These are phyloP conservation scores for Pythium pyrilobum DNA, from an alignment of 352 stramenopile genomes.

Conservation along the genomic window DNA sequence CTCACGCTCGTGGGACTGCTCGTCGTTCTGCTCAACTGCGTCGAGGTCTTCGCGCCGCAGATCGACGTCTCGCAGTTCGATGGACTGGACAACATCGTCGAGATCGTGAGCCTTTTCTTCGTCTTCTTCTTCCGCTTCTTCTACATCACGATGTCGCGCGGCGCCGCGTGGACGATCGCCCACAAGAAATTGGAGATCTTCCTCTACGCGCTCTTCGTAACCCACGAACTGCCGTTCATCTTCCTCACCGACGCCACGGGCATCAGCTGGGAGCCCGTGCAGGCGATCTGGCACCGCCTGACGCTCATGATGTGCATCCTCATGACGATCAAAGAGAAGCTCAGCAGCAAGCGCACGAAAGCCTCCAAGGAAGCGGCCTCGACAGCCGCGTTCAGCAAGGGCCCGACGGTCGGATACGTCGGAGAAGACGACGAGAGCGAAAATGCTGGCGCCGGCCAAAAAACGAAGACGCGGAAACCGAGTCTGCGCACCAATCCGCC, in stretches of 20 bases:
- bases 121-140: slow-evolving; percentile 27
- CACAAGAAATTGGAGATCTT: slow-evolving; percentile 18
- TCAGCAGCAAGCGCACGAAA: background rate
- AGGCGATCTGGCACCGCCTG: slow-evolving; percentile 31
- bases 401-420: background rate
- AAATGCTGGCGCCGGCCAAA: background rate
- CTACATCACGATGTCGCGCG: slow-evolving; percentile 20
- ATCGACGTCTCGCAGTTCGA: slow-evolving; percentile 1
- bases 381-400: background rate
- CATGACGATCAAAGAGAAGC: slow-evolving; percentile 18
- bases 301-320: slow-evolving; percentile 30
- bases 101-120: slow-evolving; percentile 12
- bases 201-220: slow-evolving; percentile 20
- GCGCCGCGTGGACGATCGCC: slow-evolving; percentile 4
- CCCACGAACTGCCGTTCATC: slow-evolving; percentile 24
- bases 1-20: slow-evolving; percentile 1
- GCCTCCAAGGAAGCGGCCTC: background rate
- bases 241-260: slow-evolving; percentile 14
- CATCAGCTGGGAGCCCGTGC: slow-evolving; percentile 29
- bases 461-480: too few relatives aligned
- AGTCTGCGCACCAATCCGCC: too few relatives aligned
- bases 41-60: background rate
- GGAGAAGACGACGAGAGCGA: background rate
- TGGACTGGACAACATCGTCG: slow-evolving; percentile 16
- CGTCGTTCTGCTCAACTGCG: slow-evolving; percentile 3